These are phyloP conservation scores for Mycena galericulata DNA, from an alignment of 768 basidiomycete genomes.

Conservation along the genomic window DNA sequence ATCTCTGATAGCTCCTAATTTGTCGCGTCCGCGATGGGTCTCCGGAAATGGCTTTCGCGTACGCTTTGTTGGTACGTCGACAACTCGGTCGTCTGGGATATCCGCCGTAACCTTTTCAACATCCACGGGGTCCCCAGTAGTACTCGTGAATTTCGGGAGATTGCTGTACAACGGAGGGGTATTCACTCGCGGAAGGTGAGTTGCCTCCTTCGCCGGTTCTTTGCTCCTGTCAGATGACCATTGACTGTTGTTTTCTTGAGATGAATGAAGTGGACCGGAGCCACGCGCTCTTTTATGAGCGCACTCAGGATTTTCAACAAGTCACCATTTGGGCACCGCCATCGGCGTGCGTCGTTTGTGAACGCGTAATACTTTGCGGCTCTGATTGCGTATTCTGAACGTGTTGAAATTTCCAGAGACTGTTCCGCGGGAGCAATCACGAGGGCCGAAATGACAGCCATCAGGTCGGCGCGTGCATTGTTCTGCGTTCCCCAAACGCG, in stretches of 20 bases:
- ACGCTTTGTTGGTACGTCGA: not conserved
- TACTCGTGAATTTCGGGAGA: not conserved
- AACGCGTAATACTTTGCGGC: not conserved
- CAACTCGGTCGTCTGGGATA: not conserved
- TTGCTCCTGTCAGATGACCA: not conserved
- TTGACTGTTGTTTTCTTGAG: not conserved
- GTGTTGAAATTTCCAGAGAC: conserved; percentile 9
- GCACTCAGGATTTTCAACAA: not conserved
- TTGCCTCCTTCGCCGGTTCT: not conserved
- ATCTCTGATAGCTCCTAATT: not conserved
- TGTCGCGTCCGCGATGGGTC: conserved; percentile 8
- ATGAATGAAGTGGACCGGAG: conserved; percentile 10
- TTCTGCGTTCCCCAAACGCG: not conserved
- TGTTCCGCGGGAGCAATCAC: not conserved
- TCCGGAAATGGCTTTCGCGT: not conserved
- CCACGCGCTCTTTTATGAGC: not conserved
- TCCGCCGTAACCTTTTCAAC: conserved; percentile 8
- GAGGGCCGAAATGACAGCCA: conserved; percentile 3
- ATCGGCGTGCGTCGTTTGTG: conserved; percentile 5
- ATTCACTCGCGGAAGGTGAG: not conserved
- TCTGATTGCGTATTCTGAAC: conserved; percentile 14
- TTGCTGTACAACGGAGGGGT: not conserved
- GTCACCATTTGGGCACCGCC: conserved; percentile 19
- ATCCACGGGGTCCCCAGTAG: not conserved
- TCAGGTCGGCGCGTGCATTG: not conserved